phyloP scores from a whole-genome alignment of 1,284 basidiomycete genomes.

The Cystobasidium sp. region DNA sequence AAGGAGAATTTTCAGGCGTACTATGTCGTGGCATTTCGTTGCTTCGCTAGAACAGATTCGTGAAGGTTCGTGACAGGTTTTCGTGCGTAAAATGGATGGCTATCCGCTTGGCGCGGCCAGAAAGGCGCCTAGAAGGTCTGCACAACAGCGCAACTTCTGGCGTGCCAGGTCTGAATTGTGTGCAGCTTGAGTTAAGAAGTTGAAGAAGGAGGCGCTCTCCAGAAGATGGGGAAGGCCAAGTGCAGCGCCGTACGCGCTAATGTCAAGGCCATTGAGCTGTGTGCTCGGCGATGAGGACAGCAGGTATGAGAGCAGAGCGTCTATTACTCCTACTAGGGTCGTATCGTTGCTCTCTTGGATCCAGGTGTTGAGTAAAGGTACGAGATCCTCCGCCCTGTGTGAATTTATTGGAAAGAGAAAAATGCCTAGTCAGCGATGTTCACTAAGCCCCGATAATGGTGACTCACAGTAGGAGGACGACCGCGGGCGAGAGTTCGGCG shows the following conservation, averaged over 20 bases:
- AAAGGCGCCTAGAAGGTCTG: conserved; percentile 23
- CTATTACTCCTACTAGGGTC: conserved; percentile 1
- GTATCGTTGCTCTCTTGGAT: neutral
- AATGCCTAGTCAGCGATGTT: neutral
- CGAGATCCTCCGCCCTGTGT: conserved; percentile 1
- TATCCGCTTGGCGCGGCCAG: neutral
- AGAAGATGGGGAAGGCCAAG: conserved; percentile 32
- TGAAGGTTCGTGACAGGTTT: too few relatives aligned
- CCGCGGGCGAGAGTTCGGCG: conserved; percentile 33
- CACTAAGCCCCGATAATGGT: neutral
- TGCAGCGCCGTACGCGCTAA: conserved; percentile 30
- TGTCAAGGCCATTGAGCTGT: conserved; percentile 26
- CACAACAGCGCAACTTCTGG: conserved; percentile 33
- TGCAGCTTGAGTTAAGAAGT: neutral
- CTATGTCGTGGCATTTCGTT: too few relatives aligned
- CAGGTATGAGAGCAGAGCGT: neutral
- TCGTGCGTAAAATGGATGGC: neutral
- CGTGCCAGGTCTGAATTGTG: conserved; percentile 7
- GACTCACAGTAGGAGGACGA: conserved; percentile 25
- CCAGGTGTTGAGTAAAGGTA: neutral
- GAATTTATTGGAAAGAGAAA: too few relatives aligned
- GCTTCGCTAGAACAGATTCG: too few relatives aligned
- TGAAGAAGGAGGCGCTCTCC: conserved; percentile 19
- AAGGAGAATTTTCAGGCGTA: too few relatives aligned
- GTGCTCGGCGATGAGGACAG: conserved; percentile 10